Conservation (phyloP, 345 rosid genomes). For the Gossypium herbaceum region DNA sequence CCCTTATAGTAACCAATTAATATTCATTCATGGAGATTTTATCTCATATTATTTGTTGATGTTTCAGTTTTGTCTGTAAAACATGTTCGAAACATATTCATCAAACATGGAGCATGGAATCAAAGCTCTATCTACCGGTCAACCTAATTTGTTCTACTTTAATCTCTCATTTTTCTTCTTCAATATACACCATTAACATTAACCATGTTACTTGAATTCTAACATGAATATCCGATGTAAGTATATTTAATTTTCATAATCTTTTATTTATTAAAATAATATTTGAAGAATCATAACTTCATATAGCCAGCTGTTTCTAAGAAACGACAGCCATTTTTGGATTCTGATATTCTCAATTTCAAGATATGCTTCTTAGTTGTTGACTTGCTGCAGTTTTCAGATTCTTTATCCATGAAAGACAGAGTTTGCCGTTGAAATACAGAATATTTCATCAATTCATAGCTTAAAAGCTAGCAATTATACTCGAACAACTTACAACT, state of each 20-base stretch:
- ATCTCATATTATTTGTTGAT: neutral
- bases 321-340: neutral
- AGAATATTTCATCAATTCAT: neutral
- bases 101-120: neutral
- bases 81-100: neutral
- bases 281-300: too few relatives aligned
- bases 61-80: neutral
- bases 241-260: neutral
- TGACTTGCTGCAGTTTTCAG: too few relatives aligned
- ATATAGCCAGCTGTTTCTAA: neutral
- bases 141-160: neutral
- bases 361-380: too few relatives aligned
- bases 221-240: neutral
- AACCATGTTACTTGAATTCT: neutral
- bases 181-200: too few relatives aligned
- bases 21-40: neutral
- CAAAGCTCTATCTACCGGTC: neutral
- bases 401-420: too few relatives aligned
- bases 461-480: neutral
- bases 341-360: neutral
- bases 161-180: too few relatives aligned
- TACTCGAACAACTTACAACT: neutral
- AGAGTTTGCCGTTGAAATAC: neutral
- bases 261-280: too few relatives aligned
- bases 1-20: too few relatives aligned